phyloP scores from a whole-genome alignment of 331 rosid species.

The Quercus tomentella region DNA sequence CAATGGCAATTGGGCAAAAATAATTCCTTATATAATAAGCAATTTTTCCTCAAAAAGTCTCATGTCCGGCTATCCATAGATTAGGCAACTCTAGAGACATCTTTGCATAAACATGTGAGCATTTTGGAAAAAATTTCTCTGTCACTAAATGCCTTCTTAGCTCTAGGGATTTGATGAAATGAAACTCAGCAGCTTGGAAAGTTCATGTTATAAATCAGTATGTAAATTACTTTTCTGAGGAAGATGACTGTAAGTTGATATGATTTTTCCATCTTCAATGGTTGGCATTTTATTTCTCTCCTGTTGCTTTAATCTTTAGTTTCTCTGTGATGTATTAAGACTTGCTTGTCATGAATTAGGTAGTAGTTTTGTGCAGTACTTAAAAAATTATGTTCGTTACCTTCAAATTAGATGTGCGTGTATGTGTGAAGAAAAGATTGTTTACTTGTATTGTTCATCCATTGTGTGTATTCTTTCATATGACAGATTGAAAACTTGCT shows the following conservation, averaged over 20 bases:
- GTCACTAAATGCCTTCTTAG: not conserved
- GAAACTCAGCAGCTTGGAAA: not conserved
- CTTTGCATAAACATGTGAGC: not conserved
- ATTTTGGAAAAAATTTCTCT: not conserved
- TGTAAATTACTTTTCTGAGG: not conserved
- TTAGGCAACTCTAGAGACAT: not conserved
- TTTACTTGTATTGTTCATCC: conserved; percentile 10
- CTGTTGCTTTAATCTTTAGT: not conserved
- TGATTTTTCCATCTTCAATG: not conserved
- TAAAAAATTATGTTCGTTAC: not conserved
- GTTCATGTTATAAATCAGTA: not conserved
- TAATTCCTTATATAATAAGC: not conserved
- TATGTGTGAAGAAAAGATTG: not conserved
- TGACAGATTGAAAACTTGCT: conserved; percentile 11
- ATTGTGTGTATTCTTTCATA: conserved; percentile 6
- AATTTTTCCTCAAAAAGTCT: not conserved
- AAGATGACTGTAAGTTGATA: not conserved
- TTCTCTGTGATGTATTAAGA: not conserved
- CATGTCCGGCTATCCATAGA: not conserved
- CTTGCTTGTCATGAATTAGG: not conserved
- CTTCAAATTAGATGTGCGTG: not conserved
- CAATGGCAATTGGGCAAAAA: not conserved
- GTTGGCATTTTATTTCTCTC: not conserved
- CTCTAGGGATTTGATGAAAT: not conserved
- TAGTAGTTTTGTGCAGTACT: not conserved